Conservation (phyloP, 2,329 filamentous ascomycete species). For the Byssothecium circinans region DNA sequence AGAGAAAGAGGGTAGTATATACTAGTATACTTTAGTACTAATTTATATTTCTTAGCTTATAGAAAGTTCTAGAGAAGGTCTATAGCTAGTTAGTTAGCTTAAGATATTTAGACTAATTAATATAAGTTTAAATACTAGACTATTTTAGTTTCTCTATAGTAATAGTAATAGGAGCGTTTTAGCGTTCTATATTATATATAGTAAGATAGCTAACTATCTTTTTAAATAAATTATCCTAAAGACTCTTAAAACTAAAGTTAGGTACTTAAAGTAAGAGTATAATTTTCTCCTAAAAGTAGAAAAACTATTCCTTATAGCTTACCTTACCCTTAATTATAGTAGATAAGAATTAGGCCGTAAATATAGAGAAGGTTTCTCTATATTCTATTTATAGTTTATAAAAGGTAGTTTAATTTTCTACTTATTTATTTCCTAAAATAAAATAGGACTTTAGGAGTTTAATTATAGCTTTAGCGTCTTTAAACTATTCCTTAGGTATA, state of each 20-base stretch:
- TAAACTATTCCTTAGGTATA: not conserved
- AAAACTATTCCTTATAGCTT: not conserved
- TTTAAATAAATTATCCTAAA: conserved; percentile 1
- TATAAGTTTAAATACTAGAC: too few species aligned
- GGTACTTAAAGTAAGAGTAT: not conserved
- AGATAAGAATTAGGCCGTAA: not conserved
- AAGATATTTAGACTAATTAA: too few species aligned
- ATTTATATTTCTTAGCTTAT: too few species aligned
- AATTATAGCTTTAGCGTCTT: not conserved
- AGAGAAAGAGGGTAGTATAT: too few species aligned
- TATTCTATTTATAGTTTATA: not conserved
- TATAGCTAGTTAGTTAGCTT: too few species aligned
- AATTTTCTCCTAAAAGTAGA: not conserved
- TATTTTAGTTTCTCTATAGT: too few species aligned
- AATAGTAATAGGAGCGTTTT: not conserved
- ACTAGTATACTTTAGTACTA: too few species aligned
- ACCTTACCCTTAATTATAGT: not conserved
- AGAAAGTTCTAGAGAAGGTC: too few species aligned
- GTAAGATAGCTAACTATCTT: not conserved
- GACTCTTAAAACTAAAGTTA: not conserved
- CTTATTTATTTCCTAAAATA: not conserved
- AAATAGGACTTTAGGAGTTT: not conserved
- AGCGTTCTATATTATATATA: not conserved
- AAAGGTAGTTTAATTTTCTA: not conserved
- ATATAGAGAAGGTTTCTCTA: not conserved